phyloP scores from a whole-genome alignment of 2,329 filamentous ascomycete species.

The Pyrenophora seminiperda region DNA sequence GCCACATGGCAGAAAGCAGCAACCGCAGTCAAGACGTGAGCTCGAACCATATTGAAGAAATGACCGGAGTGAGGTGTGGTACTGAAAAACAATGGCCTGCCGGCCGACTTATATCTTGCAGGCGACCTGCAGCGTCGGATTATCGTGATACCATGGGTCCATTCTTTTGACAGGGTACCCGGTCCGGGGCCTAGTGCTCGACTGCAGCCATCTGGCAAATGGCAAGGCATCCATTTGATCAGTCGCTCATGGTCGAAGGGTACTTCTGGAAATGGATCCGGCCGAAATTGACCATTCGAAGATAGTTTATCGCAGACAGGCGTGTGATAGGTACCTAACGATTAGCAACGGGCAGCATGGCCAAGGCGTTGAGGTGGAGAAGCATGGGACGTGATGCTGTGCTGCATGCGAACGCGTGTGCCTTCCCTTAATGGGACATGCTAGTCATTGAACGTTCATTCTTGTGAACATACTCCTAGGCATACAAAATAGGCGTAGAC shows the following conservation, averaged over 20 bases:
- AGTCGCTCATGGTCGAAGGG: constrained; percentile 1
- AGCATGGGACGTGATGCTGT: constrained; percentile 3
- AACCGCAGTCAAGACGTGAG: constrained; percentile 30
- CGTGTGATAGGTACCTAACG: constrained; percentile 3
- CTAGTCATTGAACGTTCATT: not conserved
- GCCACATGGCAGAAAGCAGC: constrained; percentile 31
- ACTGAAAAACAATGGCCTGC: not conserved
- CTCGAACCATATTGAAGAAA: constrained; percentile 31
- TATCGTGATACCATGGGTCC: too few relatives aligned
- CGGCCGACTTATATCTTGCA: constrained; percentile 21
- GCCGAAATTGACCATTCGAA: not conserved
- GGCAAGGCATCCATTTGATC: constrained; percentile 6
- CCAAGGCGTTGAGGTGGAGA: constrained; percentile 18
- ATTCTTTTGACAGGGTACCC: too few relatives aligned
- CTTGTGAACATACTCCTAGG: constrained; percentile 1
- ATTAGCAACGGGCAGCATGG: constrained; percentile 9
- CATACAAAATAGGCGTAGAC: too few relatives aligned
- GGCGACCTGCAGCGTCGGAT: not conserved
- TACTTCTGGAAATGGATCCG: not conserved
- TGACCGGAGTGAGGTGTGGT: not conserved
- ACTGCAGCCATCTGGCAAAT: not conserved
- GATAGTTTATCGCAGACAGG: constrained; percentile 1
- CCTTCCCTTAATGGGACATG: constrained; percentile 3
- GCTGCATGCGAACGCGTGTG: constrained; percentile 5
- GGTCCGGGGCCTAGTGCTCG: too few relatives aligned